phyloP scores from a whole-genome alignment of 1,139 yeast species.

The Scheffersomyces titani region DNA sequence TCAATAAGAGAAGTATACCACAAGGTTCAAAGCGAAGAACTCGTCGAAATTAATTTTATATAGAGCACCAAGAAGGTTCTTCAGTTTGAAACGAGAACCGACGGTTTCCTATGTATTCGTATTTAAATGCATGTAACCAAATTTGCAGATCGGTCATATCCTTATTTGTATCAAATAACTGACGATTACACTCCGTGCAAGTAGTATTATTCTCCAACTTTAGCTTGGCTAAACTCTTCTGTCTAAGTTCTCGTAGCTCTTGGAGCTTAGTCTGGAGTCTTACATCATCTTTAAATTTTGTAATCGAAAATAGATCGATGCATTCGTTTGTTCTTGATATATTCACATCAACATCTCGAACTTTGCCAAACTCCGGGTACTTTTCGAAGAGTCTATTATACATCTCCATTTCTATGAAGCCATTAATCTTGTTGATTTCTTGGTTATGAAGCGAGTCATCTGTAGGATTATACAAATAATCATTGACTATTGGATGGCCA shows the following conservation, averaged over 20 bases:
- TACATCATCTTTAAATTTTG: slow-evolving; percentile 15
- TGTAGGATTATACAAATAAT: slow-evolving; percentile 51
- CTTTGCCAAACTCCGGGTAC: slow-evolving; percentile 14
- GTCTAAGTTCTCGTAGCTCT: slow-evolving; percentile 8
- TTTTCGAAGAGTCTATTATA: slow-evolving; percentile 23
- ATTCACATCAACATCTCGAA: slow-evolving; percentile 8
- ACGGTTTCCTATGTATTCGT: slow-evolving; percentile 27
- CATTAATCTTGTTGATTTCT: slow-evolving; percentile 19
- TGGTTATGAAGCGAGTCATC: slow-evolving; percentile 9
- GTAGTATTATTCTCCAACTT: slow-evolving; percentile 14
- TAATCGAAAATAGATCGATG: slow-evolving; percentile 17
- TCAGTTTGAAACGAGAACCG: slow-evolving; percentile 31
- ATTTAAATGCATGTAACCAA: slow-evolving; percentile 61
- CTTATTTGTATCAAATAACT: slow-evolving; percentile 37
- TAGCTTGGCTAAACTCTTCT: slow-evolving; percentile 14
- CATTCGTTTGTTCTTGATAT: slow-evolving; percentile 8
- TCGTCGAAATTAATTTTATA: slow-evolving; percentile 8
- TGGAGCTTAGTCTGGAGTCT: slow-evolving; percentile 7
- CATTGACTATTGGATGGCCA: slow-evolving; percentile 72
- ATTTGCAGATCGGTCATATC: slow-evolving; percentile 38
- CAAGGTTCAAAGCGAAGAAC: not conserved
- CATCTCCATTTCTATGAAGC: slow-evolving; percentile 28
- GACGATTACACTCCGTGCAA: slow-evolving; percentile 51
- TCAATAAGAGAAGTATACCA: slow-evolving; percentile 4
- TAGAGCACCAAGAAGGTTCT: slow-evolving; percentile 41